phyloP scores from a whole-genome alignment of 139 green algal genomes.

The Diplosphaera chodatii region DNA sequence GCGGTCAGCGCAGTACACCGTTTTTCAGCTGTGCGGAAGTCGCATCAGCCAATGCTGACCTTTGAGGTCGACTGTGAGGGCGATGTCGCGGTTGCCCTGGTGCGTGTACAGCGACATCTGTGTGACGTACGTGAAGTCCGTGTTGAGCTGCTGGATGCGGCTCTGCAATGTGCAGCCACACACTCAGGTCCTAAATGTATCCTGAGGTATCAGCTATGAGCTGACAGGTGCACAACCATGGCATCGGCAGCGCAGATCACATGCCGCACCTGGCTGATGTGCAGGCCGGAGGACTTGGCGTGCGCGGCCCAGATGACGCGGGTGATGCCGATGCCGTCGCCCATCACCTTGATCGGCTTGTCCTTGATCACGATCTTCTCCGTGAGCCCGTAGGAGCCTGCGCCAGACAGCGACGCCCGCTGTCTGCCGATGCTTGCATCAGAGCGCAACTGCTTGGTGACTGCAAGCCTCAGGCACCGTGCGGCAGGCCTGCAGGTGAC shows the following conservation, averaged over 20 bases:
- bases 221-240: too few relatives aligned
- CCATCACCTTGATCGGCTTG: background rate
- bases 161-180: background rate
- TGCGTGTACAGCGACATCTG: background rate
- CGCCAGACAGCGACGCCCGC: too few relatives aligned
- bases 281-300: background rate
- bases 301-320: background rate
- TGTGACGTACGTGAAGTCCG: background rate
- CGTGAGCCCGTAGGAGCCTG: background rate
- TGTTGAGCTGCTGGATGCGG: background rate
- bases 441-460: too few relatives aligned
- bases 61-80: background rate
- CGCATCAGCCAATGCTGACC: background rate
- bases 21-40: too few relatives aligned
- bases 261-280: background rate
- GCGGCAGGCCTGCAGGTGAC: too few relatives aligned
- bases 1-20: too few relatives aligned
- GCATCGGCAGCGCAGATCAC: background rate
- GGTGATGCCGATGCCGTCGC: background rate
- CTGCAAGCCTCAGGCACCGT: background rate
- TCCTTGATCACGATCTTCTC: background rate
- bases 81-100: background rate
- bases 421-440: too few relatives aligned
- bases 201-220: too few relatives aligned
- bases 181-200: too few relatives aligned